Evolutionary conservation across 371 early-diverging fungal genomes (phyloP), one percentile per base, ranked within the genome.

Genomic region (Blakeslea trispora): DNA sequence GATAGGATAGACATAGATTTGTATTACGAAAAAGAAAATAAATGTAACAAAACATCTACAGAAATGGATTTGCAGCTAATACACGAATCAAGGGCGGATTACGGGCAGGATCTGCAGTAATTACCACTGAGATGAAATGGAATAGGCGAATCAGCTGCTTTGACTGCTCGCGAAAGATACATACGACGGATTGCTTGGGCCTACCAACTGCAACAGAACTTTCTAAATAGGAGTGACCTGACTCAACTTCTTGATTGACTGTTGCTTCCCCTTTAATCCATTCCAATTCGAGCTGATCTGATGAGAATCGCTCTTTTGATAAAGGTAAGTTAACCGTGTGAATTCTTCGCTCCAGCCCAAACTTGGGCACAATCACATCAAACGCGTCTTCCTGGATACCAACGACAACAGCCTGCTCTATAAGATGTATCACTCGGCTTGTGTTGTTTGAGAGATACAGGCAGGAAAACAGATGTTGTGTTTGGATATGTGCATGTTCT

Each of bases 401-500:
- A 0, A 70, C 78, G n/a, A 78, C 73, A 22, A 73, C 64, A 22
- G 75, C 77, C 47, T 77, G 74, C 34, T 55, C 46, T 0, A 55
- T 21, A 23, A 69, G 70, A 1, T 65, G 64, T 0, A 55, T 69
- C 11, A 60, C 63, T 7, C 63, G 55, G 42, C 63, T 48, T 1
- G 68, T 54, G 10, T 64, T 68, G 24, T 55, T 50, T 5, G 60
- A 53, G 4, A 83, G 66, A 55, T 82, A 88, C 40, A 71, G 77
- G 17, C 80, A 79, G 32, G 88, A 68, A 61, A 81, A 90, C 22
- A 93, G 70, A 18, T 81, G 76, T 31, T 80, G 74, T n/a, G 85
- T 80, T 45, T 89, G 88, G 31, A 90, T 89, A 59, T 89, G 78
- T 0, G 93, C 93, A 58, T 79, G 79, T 32, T 84, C 78, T 17